These are phyloP conservation scores for Boletales sp. DNA, from an alignment of 768 basidiomycete genomes.

Conservation along the genomic window DNA sequence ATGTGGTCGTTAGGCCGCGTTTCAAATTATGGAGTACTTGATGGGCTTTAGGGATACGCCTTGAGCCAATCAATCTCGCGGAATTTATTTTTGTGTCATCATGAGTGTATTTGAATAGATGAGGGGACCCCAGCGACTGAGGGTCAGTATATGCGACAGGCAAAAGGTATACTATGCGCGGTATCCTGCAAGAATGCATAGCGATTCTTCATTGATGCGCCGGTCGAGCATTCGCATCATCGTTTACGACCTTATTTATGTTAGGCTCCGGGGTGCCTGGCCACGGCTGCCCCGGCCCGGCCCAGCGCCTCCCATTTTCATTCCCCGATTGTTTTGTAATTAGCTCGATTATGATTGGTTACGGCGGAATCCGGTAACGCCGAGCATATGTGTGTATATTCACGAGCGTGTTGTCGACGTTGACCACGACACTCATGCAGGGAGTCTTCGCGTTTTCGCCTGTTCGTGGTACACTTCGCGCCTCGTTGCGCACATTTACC, in stretches of 20 bases:
- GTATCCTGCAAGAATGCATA: slow-evolving; percentile 96
- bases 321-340: too few species aligned
- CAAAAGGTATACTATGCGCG: slow-evolving; percentile 44
- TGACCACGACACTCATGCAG: slow-evolving; percentile 12
- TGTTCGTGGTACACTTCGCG: slow-evolving; percentile 5
- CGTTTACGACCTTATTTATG: slow-evolving; percentile 87
- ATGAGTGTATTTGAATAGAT: too few species aligned
- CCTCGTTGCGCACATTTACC: slow-evolving; percentile 29
- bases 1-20: slow-evolving; percentile 45
- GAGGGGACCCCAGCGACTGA: too few species aligned
- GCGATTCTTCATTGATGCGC: too few species aligned
- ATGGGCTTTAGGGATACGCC: slow-evolving; percentile 59
- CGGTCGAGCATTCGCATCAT: slow-evolving; percentile 92
- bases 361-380: slow-evolving; percentile 15
- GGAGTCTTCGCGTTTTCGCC: slow-evolving; percentile 2
- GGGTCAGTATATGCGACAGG: too few species aligned
- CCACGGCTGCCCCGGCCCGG: too few species aligned
- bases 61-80: neutral
- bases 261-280: slow-evolving; percentile 49
- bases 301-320: too few species aligned
- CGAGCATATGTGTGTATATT: too few species aligned
- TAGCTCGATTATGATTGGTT: slow-evolving; percentile 17
- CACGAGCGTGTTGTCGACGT: slow-evolving; percentile 13
- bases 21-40: slow-evolving; percentile 66
- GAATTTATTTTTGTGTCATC: too few species aligned